A percentile compares a stretch with the other conserved stretches of the same genome.
Conservation (phyloP, 2,329 filamentous ascomycete species). For the Nannizzia gypsea region DNA sequence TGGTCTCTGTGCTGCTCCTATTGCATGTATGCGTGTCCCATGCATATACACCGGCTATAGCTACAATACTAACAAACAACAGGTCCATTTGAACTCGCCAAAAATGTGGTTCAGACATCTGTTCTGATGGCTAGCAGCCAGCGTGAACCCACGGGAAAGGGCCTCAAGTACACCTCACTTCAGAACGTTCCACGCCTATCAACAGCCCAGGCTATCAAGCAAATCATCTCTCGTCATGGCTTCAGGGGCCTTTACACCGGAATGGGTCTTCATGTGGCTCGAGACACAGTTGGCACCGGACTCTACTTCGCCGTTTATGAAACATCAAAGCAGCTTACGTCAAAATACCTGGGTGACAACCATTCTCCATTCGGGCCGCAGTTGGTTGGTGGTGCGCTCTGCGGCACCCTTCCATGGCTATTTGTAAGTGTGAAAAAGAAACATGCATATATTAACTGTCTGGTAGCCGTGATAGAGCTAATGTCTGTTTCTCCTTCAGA, state of each 20-base stretch:
- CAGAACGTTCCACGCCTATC: constrained; percentile 31
- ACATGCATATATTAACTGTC: not conserved
- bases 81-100: constrained; percentile 39
- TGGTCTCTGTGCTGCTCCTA: constrained; percentile 31
- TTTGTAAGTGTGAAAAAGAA: constrained; percentile 26
- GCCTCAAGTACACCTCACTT: constrained; percentile 22
- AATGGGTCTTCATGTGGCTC: constrained; percentile 34
- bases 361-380: constrained; percentile 34
- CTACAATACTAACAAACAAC: not conserved
- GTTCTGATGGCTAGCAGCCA: constrained; percentile 32
- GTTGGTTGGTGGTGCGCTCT: constrained; percentile 36
- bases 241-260: constrained; percentile 36
- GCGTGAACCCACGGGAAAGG: constrained; percentile 27
- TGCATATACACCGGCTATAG: not conserved
- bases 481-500: constrained; percentile 21
- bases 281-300: constrained; percentile 36
- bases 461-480: not conserved
- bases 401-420: constrained; percentile 38
- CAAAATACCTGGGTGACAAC: constrained; percentile 33
- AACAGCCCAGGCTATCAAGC: constrained; percentile 32
- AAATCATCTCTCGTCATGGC: constrained; percentile 35
- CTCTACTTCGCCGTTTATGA: constrained; percentile 39
- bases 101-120: constrained; percentile 39
- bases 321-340: constrained; percentile 36
- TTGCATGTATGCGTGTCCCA: constrained; percentile 31